Conservation (phyloP, 164 flowering plant species). For the Nymphaea thermarum region DNA sequence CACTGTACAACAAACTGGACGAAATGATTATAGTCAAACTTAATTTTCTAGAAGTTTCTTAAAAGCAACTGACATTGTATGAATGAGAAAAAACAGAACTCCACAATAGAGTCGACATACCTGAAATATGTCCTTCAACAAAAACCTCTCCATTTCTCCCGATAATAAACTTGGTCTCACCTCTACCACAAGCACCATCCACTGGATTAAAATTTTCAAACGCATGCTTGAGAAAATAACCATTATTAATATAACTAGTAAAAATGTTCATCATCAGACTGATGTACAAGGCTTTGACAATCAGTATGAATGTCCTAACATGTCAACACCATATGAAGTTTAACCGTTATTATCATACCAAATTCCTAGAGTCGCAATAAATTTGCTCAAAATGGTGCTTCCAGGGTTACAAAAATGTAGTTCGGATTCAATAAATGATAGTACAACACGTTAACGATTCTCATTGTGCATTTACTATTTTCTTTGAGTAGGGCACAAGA, state of each 20-base stretch:
- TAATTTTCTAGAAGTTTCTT: not conserved
- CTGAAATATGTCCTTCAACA: constrained; percentile 55
- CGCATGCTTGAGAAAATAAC: not conserved
- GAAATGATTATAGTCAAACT: not conserved
- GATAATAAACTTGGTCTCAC: constrained; percentile 75
- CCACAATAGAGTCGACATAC: constrained; percentile 16
- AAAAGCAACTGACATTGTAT: not conserved
- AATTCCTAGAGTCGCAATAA: too few species aligned
- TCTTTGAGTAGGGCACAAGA: too few species aligned
- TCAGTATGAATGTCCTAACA: too few species aligned
- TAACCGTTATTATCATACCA: too few species aligned
- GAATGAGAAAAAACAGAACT: not conserved
- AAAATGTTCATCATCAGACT: too few species aligned
- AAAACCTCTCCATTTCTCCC: constrained; percentile 62
- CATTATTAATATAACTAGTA: not conserved
- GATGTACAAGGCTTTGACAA: too few species aligned
- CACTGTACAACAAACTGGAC: not conserved
- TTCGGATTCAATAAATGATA: not conserved
- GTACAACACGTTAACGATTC: not conserved
- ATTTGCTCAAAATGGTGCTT: too few species aligned
- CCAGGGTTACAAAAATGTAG: not conserved
- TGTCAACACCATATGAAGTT: too few species aligned
- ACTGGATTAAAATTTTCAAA: constrained; percentile 24
- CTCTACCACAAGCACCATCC: constrained; percentile 60
- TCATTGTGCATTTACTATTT: too few species aligned